phyloP scores from a whole-genome alignment of 1,284 basidiomycete species.

The Trichosporon faecale region DNA sequence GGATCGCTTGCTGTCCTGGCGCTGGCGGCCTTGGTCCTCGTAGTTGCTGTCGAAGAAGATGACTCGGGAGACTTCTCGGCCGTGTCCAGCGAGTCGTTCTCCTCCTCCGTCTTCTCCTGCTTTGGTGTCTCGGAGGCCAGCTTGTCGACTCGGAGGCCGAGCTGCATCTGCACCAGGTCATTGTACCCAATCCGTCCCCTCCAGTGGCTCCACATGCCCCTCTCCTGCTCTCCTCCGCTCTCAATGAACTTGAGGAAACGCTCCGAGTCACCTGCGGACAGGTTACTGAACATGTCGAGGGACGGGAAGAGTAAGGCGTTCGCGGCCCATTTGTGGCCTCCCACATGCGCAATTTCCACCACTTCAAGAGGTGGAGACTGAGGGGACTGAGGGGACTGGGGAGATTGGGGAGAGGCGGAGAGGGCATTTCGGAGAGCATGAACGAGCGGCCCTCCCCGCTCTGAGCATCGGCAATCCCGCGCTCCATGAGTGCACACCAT shows the following conservation, averaged over 20 bases:
- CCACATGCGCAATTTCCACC: conserved; percentile 63
- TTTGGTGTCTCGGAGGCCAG: background rate
- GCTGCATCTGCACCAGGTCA: conserved; percentile 60
- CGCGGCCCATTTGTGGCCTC: conserved; percentile 80
- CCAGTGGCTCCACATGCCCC: conserved; percentile 55
- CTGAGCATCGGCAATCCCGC: conserved; percentile 71
- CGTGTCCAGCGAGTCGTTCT: background rate
- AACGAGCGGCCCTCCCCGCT: conserved; percentile 58
- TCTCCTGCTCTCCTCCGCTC: background rate
- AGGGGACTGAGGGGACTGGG: background rate
- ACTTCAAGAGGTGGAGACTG: background rate
- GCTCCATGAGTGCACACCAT: conserved; percentile 70
- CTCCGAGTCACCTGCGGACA: conserved; percentile 61
- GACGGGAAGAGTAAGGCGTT: conserved; percentile 71
- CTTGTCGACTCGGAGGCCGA: conserved; percentile 12
- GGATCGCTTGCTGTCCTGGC: background rate
- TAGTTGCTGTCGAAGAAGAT: background rate
- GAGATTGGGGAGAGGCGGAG: background rate
- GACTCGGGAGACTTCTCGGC: background rate
- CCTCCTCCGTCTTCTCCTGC: background rate
- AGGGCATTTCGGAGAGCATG: conserved; percentile 50
- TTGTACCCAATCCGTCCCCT: conserved; percentile 70
- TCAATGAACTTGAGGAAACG: conserved; percentile 58
- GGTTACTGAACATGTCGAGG: conserved; percentile 70
- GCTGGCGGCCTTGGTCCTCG: background rate